Conservation (phyloP, 106 monocot genomes). For the Cymbidium sinense region DNA sequence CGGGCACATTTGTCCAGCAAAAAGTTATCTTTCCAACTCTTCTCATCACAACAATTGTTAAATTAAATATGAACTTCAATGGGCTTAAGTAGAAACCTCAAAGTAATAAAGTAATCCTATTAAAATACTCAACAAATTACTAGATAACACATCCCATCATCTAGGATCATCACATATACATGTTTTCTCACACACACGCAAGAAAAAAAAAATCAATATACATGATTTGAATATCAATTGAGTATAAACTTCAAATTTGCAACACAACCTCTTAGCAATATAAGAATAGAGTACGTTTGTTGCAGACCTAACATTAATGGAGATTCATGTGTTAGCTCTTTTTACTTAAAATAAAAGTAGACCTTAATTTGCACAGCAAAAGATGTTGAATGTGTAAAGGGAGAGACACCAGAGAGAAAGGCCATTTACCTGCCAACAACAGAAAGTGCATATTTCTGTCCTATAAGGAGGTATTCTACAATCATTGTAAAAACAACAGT, state of each 20-base stretch:
- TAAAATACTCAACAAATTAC: neutral
- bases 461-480: slow-evolving; percentile 74
- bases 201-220: neutral
- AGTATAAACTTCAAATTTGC: neutral
- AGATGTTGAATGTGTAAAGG: neutral
- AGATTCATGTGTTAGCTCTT: neutral
- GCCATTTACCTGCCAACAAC: slow-evolving; percentile 71
- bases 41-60: neutral
- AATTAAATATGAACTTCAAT: neutral
- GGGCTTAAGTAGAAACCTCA: neutral
- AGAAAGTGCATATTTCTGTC: slow-evolving; percentile 60
- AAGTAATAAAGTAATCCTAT: neutral
- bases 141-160: neutral
- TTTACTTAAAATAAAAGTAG: neutral
- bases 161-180: neutral
- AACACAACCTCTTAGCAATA: neutral
- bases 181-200: neutral
- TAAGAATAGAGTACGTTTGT: neutral
- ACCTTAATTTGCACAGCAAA: neutral
- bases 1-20: neutral
- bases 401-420: neutral
- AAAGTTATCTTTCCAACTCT: neutral
- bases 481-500: slow-evolving; percentile 97
- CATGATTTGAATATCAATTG: neutral
- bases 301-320: neutral